Base-by-base conservation (phyloP, 306 rosid genomes). In the Astragalus glycyphyllos region DNA sequence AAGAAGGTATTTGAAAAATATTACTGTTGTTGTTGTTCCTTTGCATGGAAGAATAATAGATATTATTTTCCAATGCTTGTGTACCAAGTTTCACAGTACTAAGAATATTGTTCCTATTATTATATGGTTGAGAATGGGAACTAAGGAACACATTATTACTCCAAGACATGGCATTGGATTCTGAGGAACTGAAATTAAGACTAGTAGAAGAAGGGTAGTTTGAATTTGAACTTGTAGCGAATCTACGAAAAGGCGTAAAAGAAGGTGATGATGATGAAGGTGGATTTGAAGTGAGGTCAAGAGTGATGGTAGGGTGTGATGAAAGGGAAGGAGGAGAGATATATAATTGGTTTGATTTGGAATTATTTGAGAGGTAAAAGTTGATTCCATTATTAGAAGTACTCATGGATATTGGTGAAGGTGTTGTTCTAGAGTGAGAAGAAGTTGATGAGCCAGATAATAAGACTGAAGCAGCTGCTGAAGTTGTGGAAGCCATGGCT, bases 401-500 rank as follows among this genome's bases (percentile, higher is more conserved):
- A 20, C 2, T 26, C 3, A 26, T 1, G 31, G 31, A 26, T 2
- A 80, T 2, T 9, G 69, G 13, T 1, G 74, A 69, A 11, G 72
- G 72, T 48, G 48, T 58, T 11, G 57, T 37, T 37, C 58, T 77
- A 0, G 86, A n/a, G 11, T 10, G 68, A 5, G 84, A 84, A 4
- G 84, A 84, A 8, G 45, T 76, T 11, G 91, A 82, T 8, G 98
- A 85, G 58, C 87, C 95, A 1, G 95, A 87, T 47, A 89, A 17
- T 4, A 92, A 90, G 92, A 92, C 87, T 23, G 96, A 84, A 32
- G 86, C 96, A 0, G 98, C 98, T 0, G 96, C 98, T 0, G 98
- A 89, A 68, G 96, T 92, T 29, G 96, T 87, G 86, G 98, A 92
- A 8, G 98, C 98, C 92, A 89, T 89, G 17, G 89, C 89, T 0